A percentile compares a stretch with the other conserved stretches of the same genome.
These are phyloP conservation scores for Chlorencoelia australis DNA, from an alignment of 2,329 filamentous ascomycete genomes.

Conservation along the genomic window DNA sequence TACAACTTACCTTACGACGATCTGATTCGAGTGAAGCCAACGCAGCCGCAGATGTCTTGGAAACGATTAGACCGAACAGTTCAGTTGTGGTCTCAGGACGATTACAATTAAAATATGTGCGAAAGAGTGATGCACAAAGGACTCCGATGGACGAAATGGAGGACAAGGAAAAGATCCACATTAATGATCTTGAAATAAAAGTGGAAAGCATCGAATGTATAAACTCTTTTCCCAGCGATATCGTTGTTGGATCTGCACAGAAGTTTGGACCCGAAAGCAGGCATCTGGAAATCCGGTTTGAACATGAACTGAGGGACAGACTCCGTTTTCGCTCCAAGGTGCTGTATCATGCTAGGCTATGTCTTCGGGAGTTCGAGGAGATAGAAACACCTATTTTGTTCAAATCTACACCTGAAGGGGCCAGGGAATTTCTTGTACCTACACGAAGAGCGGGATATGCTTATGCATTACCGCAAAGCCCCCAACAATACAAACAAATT, in stretches of 20 bases:
- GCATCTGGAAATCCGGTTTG: slow-evolving; percentile 77
- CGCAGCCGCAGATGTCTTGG: slow-evolving; percentile 27
- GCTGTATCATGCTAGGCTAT: slow-evolving; percentile 39
- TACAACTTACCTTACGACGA: slow-evolving; percentile 22
- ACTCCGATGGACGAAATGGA: too few relatives aligned
- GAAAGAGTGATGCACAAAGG: too few relatives aligned
- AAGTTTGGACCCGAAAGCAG: slow-evolving; percentile 65
- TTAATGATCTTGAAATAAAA: slow-evolving; percentile 42
- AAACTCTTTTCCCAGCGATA: slow-evolving; percentile 63
- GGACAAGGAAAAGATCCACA: slow-evolving; percentile 1
- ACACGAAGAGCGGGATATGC: slow-evolving; percentile 66
- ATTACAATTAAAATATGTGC: slow-evolving; percentile 12
- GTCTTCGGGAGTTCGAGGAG: slow-evolving; percentile 32
- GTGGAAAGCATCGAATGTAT: slow-evolving; percentile 55
- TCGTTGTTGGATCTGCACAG: slow-evolving; percentile 63
- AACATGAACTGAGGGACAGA: slow-evolving; percentile 53
- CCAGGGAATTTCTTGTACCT: slow-evolving; percentile 87
- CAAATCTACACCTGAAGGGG: slow-evolving; percentile 95
- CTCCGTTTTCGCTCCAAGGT: slow-evolving; percentile 58
- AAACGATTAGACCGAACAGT: slow-evolving; percentile 38
- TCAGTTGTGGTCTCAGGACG: slow-evolving; percentile 40
- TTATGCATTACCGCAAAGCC: slow-evolving; percentile 90
- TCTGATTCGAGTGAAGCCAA: background rate
- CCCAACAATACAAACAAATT: slow-evolving; percentile 97
- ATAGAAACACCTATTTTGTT: slow-evolving; percentile 91